Evolutionary conservation across 192 early-diverging fungal species (phyloP), one percentile per base, ranked within the genome.

Genomic region (Coemansia sp.): DNA sequence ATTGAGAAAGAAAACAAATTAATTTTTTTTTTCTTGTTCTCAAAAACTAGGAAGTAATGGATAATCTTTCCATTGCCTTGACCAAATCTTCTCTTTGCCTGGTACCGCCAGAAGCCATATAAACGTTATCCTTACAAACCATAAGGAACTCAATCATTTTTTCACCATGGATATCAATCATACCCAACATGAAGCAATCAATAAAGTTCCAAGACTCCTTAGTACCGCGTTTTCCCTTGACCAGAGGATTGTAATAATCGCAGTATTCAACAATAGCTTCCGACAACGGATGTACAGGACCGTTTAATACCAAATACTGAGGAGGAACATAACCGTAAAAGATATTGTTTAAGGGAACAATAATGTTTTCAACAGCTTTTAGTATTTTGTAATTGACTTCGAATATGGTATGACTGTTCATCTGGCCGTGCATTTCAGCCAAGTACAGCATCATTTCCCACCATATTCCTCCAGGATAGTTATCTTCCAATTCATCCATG

Each of bases 331-430:
- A 51, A 12, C 59, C 52, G 17, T 71, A 61, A 38, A 74, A 80
- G 12, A 80, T 69, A 3, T 68, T 54, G 42, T 79, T 79, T 2
- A 79, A 52, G 18, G 76, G 76, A 5, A 73, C 38, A 20, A 79
- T 64, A 4, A 79, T 65, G 31, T 56, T 69, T 38, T 79, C 76
- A 5, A 79, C 69, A 7, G 76, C 65, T 2, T 69, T 68, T 18
- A 79, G 57, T 0, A 69, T 79, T 56, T 79, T 79, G 29, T 67
- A 79, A 45, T 79, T 79, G 42, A 79, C 68, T 36, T 79, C 76
- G 34, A 66, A 73, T 42, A 79, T 70, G 7, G 71, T 66, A 29
- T 73, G 71, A 5, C 49, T 31, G 28, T 40, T 31, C 50, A 79
- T 56, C 38, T 62, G 69, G 18, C 65, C 66, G 50, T 78, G 76